phyloP scores from a whole-genome alignment of 495 filamentous ascomycete species.

The Margaritispora aquatica region DNA sequence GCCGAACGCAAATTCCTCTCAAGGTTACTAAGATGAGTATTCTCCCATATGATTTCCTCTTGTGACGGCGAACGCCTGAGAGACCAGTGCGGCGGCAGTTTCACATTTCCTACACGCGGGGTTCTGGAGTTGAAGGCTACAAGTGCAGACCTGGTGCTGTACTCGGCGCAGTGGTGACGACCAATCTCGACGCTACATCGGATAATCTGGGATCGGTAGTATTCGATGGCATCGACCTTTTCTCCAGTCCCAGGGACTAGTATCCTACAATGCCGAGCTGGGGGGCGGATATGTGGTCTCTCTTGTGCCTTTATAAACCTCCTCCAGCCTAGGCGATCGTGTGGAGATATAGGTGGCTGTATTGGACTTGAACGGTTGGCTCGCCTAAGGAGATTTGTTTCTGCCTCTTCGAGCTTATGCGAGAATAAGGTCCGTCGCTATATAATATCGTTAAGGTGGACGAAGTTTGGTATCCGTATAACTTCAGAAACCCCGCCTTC shows the following conservation, averaged over 20 bases:
- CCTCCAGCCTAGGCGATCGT: constrained; percentile 48
- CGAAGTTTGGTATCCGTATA: constrained; percentile 9
- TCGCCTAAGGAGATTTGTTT: constrained; percentile 15
- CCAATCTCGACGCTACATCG: constrained; percentile 71
- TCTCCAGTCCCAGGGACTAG: constrained; percentile 59
- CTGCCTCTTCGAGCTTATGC: constrained; percentile 10
- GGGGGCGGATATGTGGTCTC: constrained; percentile 61
- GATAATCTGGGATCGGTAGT: constrained; percentile 63
- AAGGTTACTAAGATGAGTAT: constrained; percentile 55
- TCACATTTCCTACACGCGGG: constrained; percentile 41
- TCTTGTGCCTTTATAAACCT: constrained; percentile 61
- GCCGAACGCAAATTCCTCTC: constrained; percentile 59
- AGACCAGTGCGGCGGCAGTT: constrained; percentile 10
- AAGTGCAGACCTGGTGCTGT: constrained; percentile 76
- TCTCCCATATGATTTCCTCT: constrained; percentile 62
- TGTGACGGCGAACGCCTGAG: constrained; percentile 32
- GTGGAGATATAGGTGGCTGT: constrained; percentile 37
- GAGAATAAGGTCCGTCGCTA: constrained; percentile 8
- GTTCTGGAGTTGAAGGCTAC: constrained; percentile 79
- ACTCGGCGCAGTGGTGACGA: constrained; percentile 59
- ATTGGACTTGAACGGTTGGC: constrained; percentile 33
- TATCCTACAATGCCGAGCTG: constrained; percentile 60
- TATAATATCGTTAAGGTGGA: constrained; percentile 8
- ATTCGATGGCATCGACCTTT: constrained; percentile 71
- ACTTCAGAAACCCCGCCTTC: constrained; percentile 1